A percentile compares a stretch with the other conserved stretches of the same genome.
phyloP scores from a whole-genome alignment of 176 grass and related monocot genomes.

The Aegilops umbellulata region DNA sequence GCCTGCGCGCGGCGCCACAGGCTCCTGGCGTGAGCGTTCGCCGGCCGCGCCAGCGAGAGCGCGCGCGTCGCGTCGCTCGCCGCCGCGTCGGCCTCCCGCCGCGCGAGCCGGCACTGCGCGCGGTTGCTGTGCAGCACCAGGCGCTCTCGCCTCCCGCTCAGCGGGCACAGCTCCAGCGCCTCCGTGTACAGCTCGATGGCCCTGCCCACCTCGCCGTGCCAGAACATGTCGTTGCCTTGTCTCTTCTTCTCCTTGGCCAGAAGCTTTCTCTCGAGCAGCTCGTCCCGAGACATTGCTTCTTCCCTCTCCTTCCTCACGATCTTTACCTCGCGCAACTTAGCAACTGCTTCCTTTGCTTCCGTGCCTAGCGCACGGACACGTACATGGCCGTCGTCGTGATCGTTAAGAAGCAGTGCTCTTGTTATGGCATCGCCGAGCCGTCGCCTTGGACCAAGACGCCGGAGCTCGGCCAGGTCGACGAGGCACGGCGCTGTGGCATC shows the following conservation, averaged over 20 bases:
- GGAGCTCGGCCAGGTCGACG: conserved; percentile 61
- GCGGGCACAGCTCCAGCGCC: conserved; percentile 64
- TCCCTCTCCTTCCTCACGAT: conserved; percentile 56
- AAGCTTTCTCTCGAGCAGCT: conserved; percentile 26
- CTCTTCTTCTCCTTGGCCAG: conserved; percentile 66
- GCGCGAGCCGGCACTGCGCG: conserved; percentile 59
- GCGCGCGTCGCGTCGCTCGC: conserved; percentile 87
- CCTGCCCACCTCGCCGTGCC: conserved; percentile 52
- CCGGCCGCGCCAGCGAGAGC: conserved; percentile 58
- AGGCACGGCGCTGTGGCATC: conserved; percentile 53
- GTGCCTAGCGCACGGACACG: not conserved
- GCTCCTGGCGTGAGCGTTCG: conserved; percentile 70
- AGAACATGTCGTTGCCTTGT: conserved; percentile 63
- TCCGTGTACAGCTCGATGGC: conserved; percentile 57
- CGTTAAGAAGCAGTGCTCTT: conserved; percentile 42
- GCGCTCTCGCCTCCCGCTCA: conserved; percentile 47
- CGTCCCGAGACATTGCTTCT: conserved; percentile 37
- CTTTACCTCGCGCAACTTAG: conserved; percentile 45
- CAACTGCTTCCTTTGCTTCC: conserved; percentile 43
- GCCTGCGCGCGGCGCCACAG: conserved; percentile 85
- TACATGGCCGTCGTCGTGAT: conserved; percentile 8
- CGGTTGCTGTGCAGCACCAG: conserved; percentile 86
- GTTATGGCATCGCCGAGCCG: conserved; percentile 65
- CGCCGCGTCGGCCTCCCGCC: conserved; percentile 52
- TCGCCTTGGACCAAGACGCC: conserved; percentile 57